Evolutionary conservation across 768 basidiomycete species (phyloP).

Genomic region (Panellus pusillus): DNA sequence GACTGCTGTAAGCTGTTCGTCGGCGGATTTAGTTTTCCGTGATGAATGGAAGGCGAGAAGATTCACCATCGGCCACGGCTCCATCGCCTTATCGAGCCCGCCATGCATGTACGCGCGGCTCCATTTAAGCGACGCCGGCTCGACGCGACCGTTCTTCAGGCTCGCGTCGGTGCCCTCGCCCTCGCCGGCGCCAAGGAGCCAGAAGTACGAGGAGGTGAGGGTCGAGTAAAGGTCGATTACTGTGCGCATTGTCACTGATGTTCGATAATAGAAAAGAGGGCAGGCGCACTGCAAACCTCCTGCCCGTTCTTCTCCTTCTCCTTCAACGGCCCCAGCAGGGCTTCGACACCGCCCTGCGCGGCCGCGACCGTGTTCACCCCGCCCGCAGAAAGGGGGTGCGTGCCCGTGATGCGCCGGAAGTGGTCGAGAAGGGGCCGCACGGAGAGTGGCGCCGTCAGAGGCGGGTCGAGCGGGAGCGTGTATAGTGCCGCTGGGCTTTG

Average conservation of each 20-base stretch:
- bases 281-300: not conserved
- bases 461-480: slow-evolving; percentile 1
- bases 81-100: not conserved
- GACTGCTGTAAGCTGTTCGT: not conserved
- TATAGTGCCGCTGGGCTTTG: not conserved
- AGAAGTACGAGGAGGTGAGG: not conserved
- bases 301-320: slow-evolving; percentile 3
- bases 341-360: not conserved
- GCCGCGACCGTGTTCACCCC: not conserved
- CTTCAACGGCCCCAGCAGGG: not conserved
- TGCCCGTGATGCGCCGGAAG: not conserved
- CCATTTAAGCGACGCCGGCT: not conserved
- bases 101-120: not conserved
- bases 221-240: slow-evolving; percentile 5
- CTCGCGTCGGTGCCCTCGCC: not conserved
- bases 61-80: slow-evolving; percentile 8
- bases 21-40: not conserved
- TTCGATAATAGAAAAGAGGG: too few relatives aligned
- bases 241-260: too few relatives aligned
- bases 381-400: slow-evolving; percentile 1
- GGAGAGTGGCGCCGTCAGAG: slow-evolving; percentile 1
- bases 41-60: not conserved
- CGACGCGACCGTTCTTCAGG: too few relatives aligned
- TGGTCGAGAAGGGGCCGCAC: not conserved
- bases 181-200: not conserved